Conservation (phyloP, 2,329 filamentous ascomycete species). For the Uncinocarpus reesii region DNA sequence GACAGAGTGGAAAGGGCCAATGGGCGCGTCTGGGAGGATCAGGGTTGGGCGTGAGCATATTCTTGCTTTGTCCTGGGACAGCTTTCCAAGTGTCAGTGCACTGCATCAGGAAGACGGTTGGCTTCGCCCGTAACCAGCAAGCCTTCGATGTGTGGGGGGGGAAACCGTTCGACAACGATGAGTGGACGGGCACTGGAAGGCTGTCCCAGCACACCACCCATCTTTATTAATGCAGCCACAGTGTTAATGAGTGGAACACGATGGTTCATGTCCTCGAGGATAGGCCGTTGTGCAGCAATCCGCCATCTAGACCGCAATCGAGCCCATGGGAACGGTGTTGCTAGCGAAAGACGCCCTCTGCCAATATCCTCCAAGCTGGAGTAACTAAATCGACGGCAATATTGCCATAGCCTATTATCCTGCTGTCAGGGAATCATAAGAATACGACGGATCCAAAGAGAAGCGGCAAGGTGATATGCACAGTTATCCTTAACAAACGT, state of each 20-base stretch:
- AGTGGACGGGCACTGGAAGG: neutral
- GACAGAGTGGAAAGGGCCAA: neutral
- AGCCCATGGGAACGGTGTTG: too few relatives aligned
- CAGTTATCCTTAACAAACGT: too few relatives aligned
- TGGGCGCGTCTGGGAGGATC: neutral
- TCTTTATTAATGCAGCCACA: neutral
- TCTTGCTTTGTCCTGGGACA: neutral
- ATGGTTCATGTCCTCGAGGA: neutral
- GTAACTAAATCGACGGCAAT: too few relatives aligned
- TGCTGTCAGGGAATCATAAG: too few relatives aligned
- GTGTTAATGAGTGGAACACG: neutral
- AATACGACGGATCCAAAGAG: too few relatives aligned
- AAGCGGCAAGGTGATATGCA: too few relatives aligned
- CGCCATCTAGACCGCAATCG: neutral
- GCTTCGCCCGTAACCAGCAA: neutral
- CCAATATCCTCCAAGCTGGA: too few relatives aligned
- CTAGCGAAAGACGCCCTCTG: too few relatives aligned
- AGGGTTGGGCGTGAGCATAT: neutral
- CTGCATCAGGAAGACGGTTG: neutral
- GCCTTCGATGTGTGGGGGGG: neutral
- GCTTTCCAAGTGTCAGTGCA: constrained; percentile 1
- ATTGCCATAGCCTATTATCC: too few relatives aligned
- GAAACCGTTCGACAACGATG: neutral
- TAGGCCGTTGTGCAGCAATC: neutral
- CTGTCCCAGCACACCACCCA: neutral